Evolutionary conservation across 345 rosid genomes (phyloP).

Genomic region (Aegle marmelos): DNA sequence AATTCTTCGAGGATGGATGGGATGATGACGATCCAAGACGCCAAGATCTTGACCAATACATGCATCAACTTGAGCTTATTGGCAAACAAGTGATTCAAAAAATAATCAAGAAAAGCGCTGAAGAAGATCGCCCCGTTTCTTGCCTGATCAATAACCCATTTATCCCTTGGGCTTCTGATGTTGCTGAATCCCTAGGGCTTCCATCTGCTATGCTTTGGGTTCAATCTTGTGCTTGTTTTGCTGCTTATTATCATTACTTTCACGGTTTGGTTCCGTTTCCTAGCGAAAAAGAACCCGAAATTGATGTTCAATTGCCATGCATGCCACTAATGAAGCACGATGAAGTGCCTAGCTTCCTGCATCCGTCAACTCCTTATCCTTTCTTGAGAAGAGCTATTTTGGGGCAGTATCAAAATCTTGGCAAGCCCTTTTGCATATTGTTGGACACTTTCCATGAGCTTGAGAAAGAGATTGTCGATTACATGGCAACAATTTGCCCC

Average conservation of each 20-base stretch:
- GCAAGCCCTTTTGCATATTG: conserved; percentile 63
- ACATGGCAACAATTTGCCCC: conserved; percentile 53
- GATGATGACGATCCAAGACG: conserved; percentile 50
- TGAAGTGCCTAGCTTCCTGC: conserved; percentile 77
- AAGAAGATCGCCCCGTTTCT: conserved; percentile 61
- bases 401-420: conserved; percentile 57
- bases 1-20: conserved; percentile 66
- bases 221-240: conserved; percentile 78
- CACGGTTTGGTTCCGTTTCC: conserved; percentile 59
- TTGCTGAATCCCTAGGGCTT: conserved; percentile 60
- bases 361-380: conserved; percentile 49
- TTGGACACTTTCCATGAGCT: conserved; percentile 73
- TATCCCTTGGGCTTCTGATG: conserved; percentile 81
- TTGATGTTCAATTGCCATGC: conserved; percentile 63
- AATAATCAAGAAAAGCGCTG: conserved; percentile 44
- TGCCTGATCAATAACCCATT: conserved; percentile 85
- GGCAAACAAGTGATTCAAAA: conserved; percentile 44
- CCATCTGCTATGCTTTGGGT: conserved; percentile 94
- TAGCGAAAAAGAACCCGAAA: conserved; percentile 40
- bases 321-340: conserved; percentile 70
- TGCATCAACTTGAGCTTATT: conserved; percentile 46
- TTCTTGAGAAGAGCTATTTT: conserved; percentile 45
- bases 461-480: conserved; percentile 61
- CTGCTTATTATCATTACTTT: conserved; percentile 61
- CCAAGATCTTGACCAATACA: conserved; percentile 30